phyloP scores from a whole-genome alignment of 331 rosid genomes.

The Erythrophleum ivorense region DNA sequence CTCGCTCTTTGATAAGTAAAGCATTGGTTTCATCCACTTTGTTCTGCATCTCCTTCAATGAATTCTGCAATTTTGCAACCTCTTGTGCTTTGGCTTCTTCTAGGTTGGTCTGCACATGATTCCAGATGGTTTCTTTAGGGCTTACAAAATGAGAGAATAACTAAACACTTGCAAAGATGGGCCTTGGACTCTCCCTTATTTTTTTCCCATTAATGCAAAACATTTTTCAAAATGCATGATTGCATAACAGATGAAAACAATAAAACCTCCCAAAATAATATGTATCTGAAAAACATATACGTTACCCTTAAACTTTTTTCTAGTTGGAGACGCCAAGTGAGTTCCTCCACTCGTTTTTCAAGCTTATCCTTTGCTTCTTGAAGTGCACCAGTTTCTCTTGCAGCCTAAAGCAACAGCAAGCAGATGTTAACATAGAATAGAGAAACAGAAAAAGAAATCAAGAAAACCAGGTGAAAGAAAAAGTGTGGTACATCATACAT shows the following conservation, averaged over 20 bases:
- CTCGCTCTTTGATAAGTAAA: constrained; percentile 66
- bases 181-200: constrained; percentile 2
- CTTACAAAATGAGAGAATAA: constrained; percentile 30
- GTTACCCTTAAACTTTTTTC: constrained; percentile 87
- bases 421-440: constrained; percentile 35
- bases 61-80: constrained; percentile 72
- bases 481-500: not conserved
- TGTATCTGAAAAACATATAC: constrained; percentile 35
- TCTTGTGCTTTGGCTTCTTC: constrained; percentile 89
- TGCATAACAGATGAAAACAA: constrained; percentile 29
- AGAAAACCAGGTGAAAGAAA: constrained; percentile 3
- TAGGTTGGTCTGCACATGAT: constrained; percentile 71
- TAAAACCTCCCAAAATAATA: constrained; percentile 25
- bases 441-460: constrained; percentile 1
- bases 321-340: constrained; percentile 87
- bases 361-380: constrained; percentile 85
- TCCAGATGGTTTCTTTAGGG: constrained; percentile 40
- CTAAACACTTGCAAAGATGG: constrained; percentile 28
- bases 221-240: constrained; percentile 14
- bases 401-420: constrained; percentile 62
- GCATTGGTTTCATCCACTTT: constrained; percentile 75
- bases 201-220: constrained; percentile 15
- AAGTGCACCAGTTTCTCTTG: constrained; percentile 93
- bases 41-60: constrained; percentile 67
- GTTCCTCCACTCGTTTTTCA: constrained; percentile 85